These are phyloP conservation scores for Delphinella strobiligena DNA, from an alignment of 2,329 filamentous ascomycete genomes.

Conservation along the genomic window DNA sequence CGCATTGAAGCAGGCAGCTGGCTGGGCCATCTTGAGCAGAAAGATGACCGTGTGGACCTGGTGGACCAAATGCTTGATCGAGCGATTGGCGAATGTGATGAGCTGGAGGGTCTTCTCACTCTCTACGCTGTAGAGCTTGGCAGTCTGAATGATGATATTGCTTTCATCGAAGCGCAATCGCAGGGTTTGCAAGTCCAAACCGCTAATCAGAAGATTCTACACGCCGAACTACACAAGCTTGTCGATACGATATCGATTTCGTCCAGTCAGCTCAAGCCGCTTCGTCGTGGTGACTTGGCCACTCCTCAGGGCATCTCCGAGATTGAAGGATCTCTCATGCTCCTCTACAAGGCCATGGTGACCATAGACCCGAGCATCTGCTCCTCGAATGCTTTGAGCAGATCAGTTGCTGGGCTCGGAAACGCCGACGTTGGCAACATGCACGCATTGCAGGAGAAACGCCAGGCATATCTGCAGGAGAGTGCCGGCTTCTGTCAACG, in stretches of 20 bases:
- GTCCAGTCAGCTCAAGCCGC: conserved; percentile 57
- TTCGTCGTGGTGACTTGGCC: conserved; percentile 63
- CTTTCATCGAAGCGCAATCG: conserved; percentile 93
- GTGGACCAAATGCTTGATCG: conserved; percentile 78
- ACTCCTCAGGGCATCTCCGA: conserved; percentile 58
- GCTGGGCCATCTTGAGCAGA: conserved; percentile 70
- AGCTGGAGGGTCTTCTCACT: conserved; percentile 86
- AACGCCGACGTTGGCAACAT: conserved; percentile 64
- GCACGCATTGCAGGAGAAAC: conserved; percentile 90
- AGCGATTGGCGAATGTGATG: conserved; percentile 90
- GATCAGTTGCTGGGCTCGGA: conserved; percentile 48
- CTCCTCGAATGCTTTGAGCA: conserved; percentile 32
- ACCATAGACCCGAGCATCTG: conserved; percentile 81
- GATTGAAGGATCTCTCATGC: conserved; percentile 65
- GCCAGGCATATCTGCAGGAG: conserved; percentile 72
- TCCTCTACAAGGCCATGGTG: conserved; percentile 81
- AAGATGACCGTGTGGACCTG: conserved; percentile 78
- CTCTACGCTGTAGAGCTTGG: conserved; percentile 90
- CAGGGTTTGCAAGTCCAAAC: conserved; percentile 96
- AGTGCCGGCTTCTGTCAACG: conserved; percentile 65
- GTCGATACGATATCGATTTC: conserved; percentile 86
- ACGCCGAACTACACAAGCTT: conserved; percentile 79
- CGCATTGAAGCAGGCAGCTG: conserved; percentile 87
- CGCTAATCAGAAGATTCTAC: conserved; percentile 88
- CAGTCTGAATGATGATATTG: conserved; percentile 87